Percentiles rank a stretch among this genome's conserved stretches.
Conservation (phyloP, 352 stramenopile genomes). For the Pythium folliculosum region DNA sequence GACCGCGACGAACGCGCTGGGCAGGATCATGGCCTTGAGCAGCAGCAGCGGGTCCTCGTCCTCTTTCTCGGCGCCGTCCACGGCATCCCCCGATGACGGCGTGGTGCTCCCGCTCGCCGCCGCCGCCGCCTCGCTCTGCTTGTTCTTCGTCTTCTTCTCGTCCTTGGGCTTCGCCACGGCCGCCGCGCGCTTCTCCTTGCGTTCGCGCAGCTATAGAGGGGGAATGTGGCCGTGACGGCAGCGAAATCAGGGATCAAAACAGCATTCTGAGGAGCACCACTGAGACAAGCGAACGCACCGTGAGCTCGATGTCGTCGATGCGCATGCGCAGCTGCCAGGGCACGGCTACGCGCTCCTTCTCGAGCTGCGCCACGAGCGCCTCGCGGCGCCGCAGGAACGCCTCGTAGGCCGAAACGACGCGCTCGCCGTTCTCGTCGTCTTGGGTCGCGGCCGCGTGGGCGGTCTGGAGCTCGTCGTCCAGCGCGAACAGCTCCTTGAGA, state of each 20-base stretch:
- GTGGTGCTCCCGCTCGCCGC: not conserved
- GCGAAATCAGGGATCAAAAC: too few species aligned
- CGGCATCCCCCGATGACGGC: not conserved
- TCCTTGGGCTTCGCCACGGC: not conserved
- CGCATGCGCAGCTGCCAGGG: constrained; percentile 50
- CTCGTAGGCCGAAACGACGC: constrained; percentile 35
- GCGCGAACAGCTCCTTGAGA: constrained; percentile 25
- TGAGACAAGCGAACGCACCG: constrained; percentile 36
- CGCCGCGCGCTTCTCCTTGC: constrained; percentile 21
- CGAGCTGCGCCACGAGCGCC: constrained; percentile 28
- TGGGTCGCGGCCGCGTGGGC: constrained; percentile 33
- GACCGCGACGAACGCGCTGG: constrained; percentile 51
- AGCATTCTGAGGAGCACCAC: not conserved
- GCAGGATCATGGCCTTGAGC: constrained; percentile 48
- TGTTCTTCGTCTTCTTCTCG: not conserved
- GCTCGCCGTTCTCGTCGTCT: constrained; percentile 38
- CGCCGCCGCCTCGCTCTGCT: not conserved
- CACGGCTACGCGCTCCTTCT: constrained; percentile 32
- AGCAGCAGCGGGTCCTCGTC: constrained; percentile 25
- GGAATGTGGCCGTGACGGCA: too few species aligned
- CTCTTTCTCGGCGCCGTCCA: constrained; percentile 8
- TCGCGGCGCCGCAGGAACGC: constrained; percentile 33
- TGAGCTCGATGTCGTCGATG: constrained; percentile 82
- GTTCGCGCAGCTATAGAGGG: constrained; percentile 22
- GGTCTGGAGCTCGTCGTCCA: constrained; percentile 36